These are phyloP conservation scores for Dactylis glomerata DNA, from an alignment of 176 grass and related monocot genomes.

Conservation along the genomic window DNA sequence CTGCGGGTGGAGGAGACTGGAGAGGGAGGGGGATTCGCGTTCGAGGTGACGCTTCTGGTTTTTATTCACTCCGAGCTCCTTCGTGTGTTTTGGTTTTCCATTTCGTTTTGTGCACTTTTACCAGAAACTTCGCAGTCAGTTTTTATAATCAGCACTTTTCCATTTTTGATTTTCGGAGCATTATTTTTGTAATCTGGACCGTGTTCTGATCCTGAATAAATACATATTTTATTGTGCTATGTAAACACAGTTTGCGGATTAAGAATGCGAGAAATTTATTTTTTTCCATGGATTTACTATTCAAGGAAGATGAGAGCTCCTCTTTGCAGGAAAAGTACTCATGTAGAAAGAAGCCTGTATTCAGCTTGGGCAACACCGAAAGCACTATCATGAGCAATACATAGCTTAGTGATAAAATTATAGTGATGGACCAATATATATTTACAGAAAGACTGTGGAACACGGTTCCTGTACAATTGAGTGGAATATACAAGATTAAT, in stretches of 20 bases:
- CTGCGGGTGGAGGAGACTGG: neutral
- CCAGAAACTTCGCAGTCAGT: neutral
- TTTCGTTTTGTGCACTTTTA: neutral
- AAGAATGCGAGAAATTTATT: no score
- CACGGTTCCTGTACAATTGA: constrained; percentile 30
- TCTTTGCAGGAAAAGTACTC: neutral
- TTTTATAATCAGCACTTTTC: neutral
- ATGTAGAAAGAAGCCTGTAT: neutral
- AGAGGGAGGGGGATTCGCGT: neutral
- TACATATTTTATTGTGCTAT: neutral
- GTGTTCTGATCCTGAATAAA: neutral
- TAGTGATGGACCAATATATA: constrained; percentile 26
- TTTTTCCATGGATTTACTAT: neutral
- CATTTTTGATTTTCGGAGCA: neutral
- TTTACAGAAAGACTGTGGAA: constrained; percentile 28
- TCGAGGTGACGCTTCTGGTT: neutral
- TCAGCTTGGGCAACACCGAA: neutral
- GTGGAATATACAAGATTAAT: constrained; percentile 32
- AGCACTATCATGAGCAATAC: neutral
- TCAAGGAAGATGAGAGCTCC: neutral
- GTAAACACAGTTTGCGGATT: neutral
- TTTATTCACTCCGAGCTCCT: neutral
- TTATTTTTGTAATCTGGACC: neutral
- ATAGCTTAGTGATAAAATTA: neutral
- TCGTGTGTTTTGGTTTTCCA: neutral